Percentiles rank a stretch among this genome's conserved stretches.
Conservation (phyloP, 176 grass and related monocot species). For the sorghum (Sorghum bicolor) region Sorghum_bicolor_NCBIv3 NC_012871.2:9991001-9991500, state of each 20-base stretch:
- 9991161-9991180: too few species aligned
- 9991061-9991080: too few species aligned
- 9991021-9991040: too few species aligned
- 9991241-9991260: constrained; percentile 36
- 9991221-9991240: background rate
- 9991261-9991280: constrained; percentile 53
- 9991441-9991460: background rate
- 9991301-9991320: constrained; percentile 58
- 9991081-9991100: too few species aligned
- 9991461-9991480: constrained; percentile 55
- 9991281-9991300: constrained; percentile 41
- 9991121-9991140: too few species aligned
- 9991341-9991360: constrained; percentile 55
- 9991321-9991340: constrained; percentile 66
- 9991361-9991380: constrained; percentile 57
- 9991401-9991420: constrained; percentile 30
- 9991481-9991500: constrained; percentile 45
- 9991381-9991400: background rate
- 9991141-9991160: too few species aligned
- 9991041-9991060: too few species aligned
- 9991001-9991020: too few species aligned
- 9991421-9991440: constrained; percentile 35
- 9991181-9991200: background rate
- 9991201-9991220: background rate
- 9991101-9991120: too few species aligned